Evolutionary conservation across 176 grass and related monocot species (phyloP), one percentile per base, ranked within the genome.

Genomic region (Miscanthus lutarioriparius): DNA sequence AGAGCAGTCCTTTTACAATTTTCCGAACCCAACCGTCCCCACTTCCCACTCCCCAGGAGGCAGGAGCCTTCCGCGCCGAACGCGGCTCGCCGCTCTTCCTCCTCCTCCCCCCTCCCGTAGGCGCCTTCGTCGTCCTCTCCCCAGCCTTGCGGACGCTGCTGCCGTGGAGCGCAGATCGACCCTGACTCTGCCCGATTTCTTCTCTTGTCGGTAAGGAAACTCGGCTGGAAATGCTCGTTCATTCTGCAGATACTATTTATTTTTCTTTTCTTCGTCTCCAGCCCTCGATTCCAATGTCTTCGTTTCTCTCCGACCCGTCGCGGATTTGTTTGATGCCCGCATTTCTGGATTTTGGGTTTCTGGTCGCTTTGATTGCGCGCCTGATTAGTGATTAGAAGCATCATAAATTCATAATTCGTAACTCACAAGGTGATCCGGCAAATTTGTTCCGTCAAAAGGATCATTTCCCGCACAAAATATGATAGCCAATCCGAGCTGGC

Each of bases 61-160:
- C 19, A 54, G 5, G 15, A n/a, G 22, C 78, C 64, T 23, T 68
- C 41, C 64, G 30, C 78, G 43, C 64, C 47, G 47, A 54, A 54
- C 47, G 27, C 72, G 73, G 48, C 78, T 25, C 78, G 11, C 78
- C 78, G 20, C 78, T 68, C 78, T 17, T 53, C 64, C 64, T 53
- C 28, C 43, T 43, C 40, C 59, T 15, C 13, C 12, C 3, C 0
- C 1, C 7, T 10, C 25, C 8, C 44, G 27, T 10, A 10, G 45
- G 72, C 72, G 45, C 25, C 15, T 27, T 74, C 45, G 77, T 17
- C 78, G 78, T 68, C 27, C 64, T 80, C 28, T 47, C 47, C 47
- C 17, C 26, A 28, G 33, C 73, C 47, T 75, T 32, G 11, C 44
- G 44, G 77, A 33, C 63, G 78, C 62, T 14, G 62, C 63, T 20